phyloP scores from a whole-genome alignment of 805 yeast species.

The Vanderwaltozyma verrucispora region DNA sequence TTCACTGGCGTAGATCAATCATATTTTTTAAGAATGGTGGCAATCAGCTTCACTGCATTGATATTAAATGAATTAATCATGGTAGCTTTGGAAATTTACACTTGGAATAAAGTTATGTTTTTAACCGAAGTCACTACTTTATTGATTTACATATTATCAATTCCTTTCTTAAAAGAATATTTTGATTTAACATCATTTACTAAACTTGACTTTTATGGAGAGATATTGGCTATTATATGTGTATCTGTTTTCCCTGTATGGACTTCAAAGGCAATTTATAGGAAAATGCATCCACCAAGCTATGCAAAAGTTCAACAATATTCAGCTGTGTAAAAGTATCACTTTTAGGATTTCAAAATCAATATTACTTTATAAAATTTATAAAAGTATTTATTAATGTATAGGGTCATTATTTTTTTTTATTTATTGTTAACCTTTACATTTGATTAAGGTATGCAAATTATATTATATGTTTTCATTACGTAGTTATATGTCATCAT shows the following conservation, averaged over 20 bases:
- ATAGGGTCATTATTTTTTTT: no score
- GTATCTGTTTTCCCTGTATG: constrained; percentile 82
- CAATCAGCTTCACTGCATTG: constrained; percentile 70
- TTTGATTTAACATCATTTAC: constrained; percentile 59
- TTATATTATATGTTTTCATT: no score
- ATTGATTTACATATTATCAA: constrained; percentile 53
- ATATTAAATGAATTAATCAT: constrained; percentile 79
- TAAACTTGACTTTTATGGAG: constrained; percentile 58
- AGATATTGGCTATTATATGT: constrained; percentile 48
- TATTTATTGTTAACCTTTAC: no score
- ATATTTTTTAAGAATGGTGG: constrained; percentile 67
- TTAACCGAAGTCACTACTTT: constrained; percentile 62
- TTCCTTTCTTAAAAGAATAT: constrained; percentile 81
- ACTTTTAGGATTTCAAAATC: no score
- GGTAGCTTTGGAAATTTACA: constrained; percentile 88
- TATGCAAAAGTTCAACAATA: constrained; percentile 90
- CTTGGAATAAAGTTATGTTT: constrained; percentile 80
- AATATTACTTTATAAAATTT: no score
- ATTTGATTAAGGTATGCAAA: no score
- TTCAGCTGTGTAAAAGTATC: constrained; percentile 24
- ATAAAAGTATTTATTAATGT: no score
- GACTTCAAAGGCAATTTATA: constrained; percentile 65
- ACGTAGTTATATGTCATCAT: neutral
- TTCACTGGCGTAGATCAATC: constrained; percentile 54
- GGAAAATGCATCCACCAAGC: constrained; percentile 82